Evolutionary conservation across 2,329 filamentous ascomycete species (phyloP).

Genomic region (Tolypocladium album): DNA sequence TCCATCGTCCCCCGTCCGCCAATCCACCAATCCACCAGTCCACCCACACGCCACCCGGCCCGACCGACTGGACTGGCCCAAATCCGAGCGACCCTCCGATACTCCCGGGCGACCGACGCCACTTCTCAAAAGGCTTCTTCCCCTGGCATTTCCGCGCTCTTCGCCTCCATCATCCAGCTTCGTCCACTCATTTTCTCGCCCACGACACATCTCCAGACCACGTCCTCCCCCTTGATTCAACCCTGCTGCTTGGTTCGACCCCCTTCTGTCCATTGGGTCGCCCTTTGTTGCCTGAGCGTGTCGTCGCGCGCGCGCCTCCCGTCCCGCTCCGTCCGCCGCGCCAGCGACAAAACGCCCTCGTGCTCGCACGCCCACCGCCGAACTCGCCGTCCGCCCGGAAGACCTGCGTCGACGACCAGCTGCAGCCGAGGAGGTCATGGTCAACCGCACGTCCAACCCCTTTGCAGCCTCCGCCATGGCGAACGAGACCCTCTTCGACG

Average conservation of each 20-base stretch:
- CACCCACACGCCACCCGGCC: background rate
- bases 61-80: background rate
- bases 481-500: slow-evolving; percentile 46
- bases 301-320: background rate
- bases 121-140: background rate
- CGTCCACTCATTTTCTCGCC: background rate
- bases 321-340: background rate
- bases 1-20: background rate
- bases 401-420: background rate
- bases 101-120: slow-evolving; percentile 2
- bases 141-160: background rate
- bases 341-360: background rate
- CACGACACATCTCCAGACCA: background rate
- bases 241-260: background rate
- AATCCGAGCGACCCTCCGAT: slow-evolving; percentile 5
- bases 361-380: background rate
- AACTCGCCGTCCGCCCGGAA: background rate
- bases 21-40: background rate
- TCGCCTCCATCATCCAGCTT: background rate
- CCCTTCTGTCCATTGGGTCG: background rate
- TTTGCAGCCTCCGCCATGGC: slow-evolving; percentile 27
- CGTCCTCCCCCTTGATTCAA: background rate
- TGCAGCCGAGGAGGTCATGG: slow-evolving; percentile 18
- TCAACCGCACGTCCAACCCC: slow-evolving; percentile 22
- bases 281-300: background rate